These are phyloP conservation scores for Aspergillus hiratsukae DNA, from an alignment of 2,329 filamentous ascomycete genomes.

Conservation along the genomic window DNA sequence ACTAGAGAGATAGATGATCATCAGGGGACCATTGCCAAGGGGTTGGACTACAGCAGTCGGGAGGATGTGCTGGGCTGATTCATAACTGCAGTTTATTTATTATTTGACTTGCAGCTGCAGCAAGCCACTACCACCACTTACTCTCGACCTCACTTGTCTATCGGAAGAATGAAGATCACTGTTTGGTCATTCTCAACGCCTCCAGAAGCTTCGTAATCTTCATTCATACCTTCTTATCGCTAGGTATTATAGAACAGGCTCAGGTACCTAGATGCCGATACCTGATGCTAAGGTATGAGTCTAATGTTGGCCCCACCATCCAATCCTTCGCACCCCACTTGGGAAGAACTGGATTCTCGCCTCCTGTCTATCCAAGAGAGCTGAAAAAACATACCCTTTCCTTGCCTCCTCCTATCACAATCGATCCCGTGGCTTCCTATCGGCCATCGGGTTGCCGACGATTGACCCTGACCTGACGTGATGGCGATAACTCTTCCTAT, in stretches of 20 bases:
- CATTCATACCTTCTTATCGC: not conserved
- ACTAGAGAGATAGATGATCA: not conserved
- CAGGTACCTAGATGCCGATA: too few relatives aligned
- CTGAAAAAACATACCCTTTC: not conserved
- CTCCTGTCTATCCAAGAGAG: not conserved
- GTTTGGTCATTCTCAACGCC: slow-evolving; percentile 1
- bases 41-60: not conserved
- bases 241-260: not conserved
- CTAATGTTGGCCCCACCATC: not conserved
- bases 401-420: slow-evolving; percentile 1
- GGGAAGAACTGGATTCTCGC: not conserved
- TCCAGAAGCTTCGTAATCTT: slow-evolving; percentile 11
- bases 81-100: slow-evolving; percentile 1
- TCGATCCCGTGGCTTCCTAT: slow-evolving; percentile 1
- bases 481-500: not conserved
- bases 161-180: not conserved
- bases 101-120: slow-evolving; percentile 1
- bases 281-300: not conserved
- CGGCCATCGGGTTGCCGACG: slow-evolving; percentile 7
- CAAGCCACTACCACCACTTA: not conserved
- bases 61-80: not conserved
- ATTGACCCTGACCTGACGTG: not conserved
- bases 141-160: not conserved
- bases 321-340: not conserved
- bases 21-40: slow-evolving; percentile 4